Base-by-base conservation (phyloP, 148 eudicot genomes). In the Chenopodium quinoa region DNA sequence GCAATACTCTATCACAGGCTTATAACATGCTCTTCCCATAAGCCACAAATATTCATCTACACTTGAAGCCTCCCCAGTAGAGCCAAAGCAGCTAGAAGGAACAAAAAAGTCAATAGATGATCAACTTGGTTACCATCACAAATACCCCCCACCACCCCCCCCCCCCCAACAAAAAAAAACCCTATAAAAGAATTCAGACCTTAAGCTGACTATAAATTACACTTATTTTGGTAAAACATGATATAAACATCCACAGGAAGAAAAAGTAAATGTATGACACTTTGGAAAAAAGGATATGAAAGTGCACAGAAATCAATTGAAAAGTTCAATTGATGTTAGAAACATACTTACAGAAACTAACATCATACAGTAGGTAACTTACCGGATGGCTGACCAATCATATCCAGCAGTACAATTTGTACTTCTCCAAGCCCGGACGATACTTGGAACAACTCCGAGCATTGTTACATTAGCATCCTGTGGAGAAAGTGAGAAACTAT, bases 361-460 rank as follows among this genome's bases (percentile, higher is more conserved):
- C 76, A 75, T 76, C 72, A 68, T 27, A 76, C 4, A 66, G 46
- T 73, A 32, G 54, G 47, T 69, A 32, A 84, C 90, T 71, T 84
- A 96, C 99, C 98, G 95, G 82, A 96, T 92, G 86, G 89, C 37
- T 29, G 99, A 93, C 99, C 99, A 96, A 85, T 96, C 93, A 85
- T 78, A 92, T 80, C 92, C 87, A 79, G 90, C 91, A 62, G 91
- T 90, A 40, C 88, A 85, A 80, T 92, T 86, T 71, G 95, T 75
- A 81, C 88, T 85, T 86, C 83, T 94, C 99, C 99, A 96, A 66
- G 95, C 85, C 85, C 99, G 91, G 50, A 96, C 99, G 40, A 96
- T 90, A 80, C 97, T 93, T 32, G 98, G 98, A 85, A 96, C 90
- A 77, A 93, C 97, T 78, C 99, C 99, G 50, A 96, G 90, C 97